Base-by-base conservation (phyloP, 2,329 filamentous ascomycete genomes). In the Aspergillus piperis region DNA sequence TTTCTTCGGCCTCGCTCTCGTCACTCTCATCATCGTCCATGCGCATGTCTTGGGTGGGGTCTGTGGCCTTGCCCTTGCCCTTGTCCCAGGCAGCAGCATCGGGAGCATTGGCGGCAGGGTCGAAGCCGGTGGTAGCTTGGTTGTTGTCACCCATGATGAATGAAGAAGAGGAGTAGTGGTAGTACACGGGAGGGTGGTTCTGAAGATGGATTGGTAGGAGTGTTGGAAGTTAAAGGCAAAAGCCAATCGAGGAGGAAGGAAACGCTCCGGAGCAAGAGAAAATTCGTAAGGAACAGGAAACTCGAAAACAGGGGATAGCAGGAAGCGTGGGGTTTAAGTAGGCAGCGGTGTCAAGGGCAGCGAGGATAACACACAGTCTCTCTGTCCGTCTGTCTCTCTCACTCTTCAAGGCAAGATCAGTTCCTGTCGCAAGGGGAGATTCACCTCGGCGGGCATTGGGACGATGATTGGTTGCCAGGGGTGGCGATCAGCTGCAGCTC, bases 11-110 rank as follows among this genome's bases (percentile, higher is more conserved):
- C 57, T 80, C 84, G 53, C 89, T 89, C 42, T 93, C 90, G 15
- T 86, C 86, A 57, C 81, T 85, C 1, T 92, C 86, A 32, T 90
- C 89, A 69, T 92, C 89, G 48, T 89, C 90, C 85, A 92, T 90
- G 73, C 83, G 83, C 72, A 86, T 79, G 68, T 90, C 86, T 66
- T 87, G 80, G 57, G 77, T 76, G 36, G 81, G 74, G 53, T 86
- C 84, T 42, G 80, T 74, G 42, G 86, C 88, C 83, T 96, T 96
- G 81, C 92, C 70, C 84, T 96, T 96, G 79, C 91, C 91, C 84
- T 96, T 96, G 77, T 82, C 80, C 71, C 86, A 83, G 63, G 81
- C 74, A 63, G 73, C 67, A 30, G 69, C 71, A 58, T 73, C 72
- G 59, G 72, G 63, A 50, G 70, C 64, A 65, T 70, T 69, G 59